Evolutionary conservation across 2,329 filamentous ascomycete species (phyloP), one percentile per base, ranked within the genome.

Genomic region (Cytospora mali): DNA sequence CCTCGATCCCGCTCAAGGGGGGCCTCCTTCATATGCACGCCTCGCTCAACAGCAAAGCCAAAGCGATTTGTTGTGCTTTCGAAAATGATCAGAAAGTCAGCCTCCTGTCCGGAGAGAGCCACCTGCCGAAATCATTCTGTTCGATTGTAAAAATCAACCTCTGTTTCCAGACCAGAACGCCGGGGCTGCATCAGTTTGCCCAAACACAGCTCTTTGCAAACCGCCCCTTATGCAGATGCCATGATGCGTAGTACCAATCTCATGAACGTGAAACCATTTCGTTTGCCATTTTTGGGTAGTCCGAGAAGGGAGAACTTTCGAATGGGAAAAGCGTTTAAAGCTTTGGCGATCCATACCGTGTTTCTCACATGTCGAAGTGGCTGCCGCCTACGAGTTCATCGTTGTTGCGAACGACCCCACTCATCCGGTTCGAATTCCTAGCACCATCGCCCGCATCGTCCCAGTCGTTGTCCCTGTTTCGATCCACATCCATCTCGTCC

Each of bases 321-420:
- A 46, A 46, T 46, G 21, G 42, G 11, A 51, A 62, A 25, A 59
- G 53, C n/a, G 49, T 49, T 16, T 31, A 39, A 58, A 23, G 52
- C 50, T 39, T 29, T 48, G 54, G 55, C 62, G 31, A 46, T 29
- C 35, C 10, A 55, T 62, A 48, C 64, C 62, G 54, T 55, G 64
- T 64, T n/a, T 67, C 68, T 82, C 79, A 88, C 75, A 86, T 80
- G 72, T 90, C 86, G 74, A 90, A 89, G 62, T 87, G 82, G 55
- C 82, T 80, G 62, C 80, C 80, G 67, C 82, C 84, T 69, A 90
- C 85, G 79, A 88, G 85, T 21, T 86, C 85, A 64, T 89, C 87
- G 67, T 85, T 79, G 62, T 78, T 84, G 71, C 81, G 84, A 56
- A 85, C 79, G 66, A 88, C 82, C 51, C 86, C 86, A 71, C 85